Conservation (phyloP, 1,139 yeast genomes). For the Geotrichum australiense region DNA sequence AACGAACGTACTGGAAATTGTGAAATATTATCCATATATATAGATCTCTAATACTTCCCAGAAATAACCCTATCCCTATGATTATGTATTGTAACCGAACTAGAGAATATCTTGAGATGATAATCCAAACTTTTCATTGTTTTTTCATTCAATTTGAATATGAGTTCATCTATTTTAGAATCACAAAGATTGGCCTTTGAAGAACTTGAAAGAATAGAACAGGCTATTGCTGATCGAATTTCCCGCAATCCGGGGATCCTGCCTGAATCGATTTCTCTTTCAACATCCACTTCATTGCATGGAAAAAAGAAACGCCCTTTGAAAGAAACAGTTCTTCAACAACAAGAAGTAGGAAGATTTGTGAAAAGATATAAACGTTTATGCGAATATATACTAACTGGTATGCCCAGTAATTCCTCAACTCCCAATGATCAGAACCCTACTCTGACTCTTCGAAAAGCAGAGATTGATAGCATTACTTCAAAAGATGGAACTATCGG, state of each 20-base stretch:
- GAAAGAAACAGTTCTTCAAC: conserved; percentile 49
- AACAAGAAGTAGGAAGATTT: conserved; percentile 59
- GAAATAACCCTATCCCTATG: conserved; percentile 11
- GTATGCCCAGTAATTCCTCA: conserved; percentile 1
- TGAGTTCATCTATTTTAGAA: conserved; percentile 31
- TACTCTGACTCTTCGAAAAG: conserved; percentile 16
- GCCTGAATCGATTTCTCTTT: conserved; percentile 29
- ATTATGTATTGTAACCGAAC: not conserved
- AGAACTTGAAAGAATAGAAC: conserved; percentile 52
- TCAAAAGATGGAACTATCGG: conserved; percentile 14
- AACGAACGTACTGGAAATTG: no score
- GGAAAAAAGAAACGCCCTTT: conserved; percentile 35
- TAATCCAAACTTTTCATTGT: not conserved
- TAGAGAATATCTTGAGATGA: no score
- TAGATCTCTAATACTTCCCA: no score
- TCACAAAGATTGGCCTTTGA: conserved; percentile 39
- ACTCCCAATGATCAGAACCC: conserved; percentile 17
- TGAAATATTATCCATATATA: no score
- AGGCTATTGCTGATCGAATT: conserved; percentile 46
- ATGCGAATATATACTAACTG: conserved; percentile 29
- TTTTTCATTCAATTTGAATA: not conserved
- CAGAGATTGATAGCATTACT: conserved; percentile 17
- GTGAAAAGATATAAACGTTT: conserved; percentile 43
- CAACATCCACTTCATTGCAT: conserved; percentile 26
- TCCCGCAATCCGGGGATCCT: conserved; percentile 43